Conservation (phyloP, 1,139 yeast species). For the Scheffersomyces illinoinensis region DNA sequence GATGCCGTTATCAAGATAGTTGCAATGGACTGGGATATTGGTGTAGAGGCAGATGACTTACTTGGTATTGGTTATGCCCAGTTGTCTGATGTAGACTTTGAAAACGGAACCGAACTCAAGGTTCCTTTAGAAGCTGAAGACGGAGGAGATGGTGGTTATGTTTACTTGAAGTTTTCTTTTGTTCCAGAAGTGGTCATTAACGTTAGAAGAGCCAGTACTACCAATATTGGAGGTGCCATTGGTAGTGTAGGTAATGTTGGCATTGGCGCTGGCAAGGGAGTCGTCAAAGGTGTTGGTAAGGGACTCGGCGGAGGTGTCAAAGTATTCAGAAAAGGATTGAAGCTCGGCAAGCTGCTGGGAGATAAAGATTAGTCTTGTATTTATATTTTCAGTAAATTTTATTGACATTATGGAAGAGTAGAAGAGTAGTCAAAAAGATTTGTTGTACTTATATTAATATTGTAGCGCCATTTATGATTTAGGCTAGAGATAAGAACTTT, state of each 20-base stretch:
- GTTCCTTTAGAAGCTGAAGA: constrained; percentile 58
- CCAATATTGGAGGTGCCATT: constrained; percentile 46
- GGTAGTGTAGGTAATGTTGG: constrained; percentile 33
- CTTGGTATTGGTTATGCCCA: constrained; percentile 69
- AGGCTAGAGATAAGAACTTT: not conserved
- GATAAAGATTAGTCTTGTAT: not conserved
- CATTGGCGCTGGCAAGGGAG: constrained; percentile 45
- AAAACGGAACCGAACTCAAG: constrained; percentile 51
- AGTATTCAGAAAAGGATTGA: constrained; percentile 38
- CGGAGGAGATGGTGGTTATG: constrained; percentile 62
- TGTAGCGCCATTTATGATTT: not conserved
- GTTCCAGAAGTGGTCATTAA: constrained; percentile 67
- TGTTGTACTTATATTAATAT: not conserved
- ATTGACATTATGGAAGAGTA: not conserved
- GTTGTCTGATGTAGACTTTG: constrained; percentile 61
- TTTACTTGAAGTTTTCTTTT: constrained; percentile 61
- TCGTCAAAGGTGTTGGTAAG: constrained; percentile 46
- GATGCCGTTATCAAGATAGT: constrained; percentile 59
- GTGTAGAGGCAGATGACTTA: constrained; percentile 78
- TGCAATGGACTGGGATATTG: constrained; percentile 90
- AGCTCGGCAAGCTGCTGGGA: constrained; percentile 19
- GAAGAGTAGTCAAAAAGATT: not conserved
- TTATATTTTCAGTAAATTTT: no score
- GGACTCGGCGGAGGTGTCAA: constrained; percentile 43
- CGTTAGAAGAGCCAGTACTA: constrained; percentile 38